phyloP scores from a whole-genome alignment of 2,329 filamentous ascomycete genomes.

The Fusarium subtropicale region DNA sequence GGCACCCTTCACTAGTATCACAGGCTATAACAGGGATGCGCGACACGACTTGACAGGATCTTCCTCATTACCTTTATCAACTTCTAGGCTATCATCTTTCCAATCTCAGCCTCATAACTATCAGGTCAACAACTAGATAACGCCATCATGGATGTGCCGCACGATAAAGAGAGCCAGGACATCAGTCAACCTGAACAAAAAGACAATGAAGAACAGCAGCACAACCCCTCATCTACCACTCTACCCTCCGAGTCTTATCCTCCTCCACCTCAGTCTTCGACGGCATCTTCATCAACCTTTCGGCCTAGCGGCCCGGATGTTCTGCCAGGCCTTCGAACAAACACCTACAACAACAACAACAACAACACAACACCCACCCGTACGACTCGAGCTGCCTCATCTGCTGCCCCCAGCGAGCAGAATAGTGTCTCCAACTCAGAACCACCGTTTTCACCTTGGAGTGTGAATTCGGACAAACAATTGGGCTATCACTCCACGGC shows the following conservation, averaged over 20 bases:
- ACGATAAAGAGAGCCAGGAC: slow-evolving; percentile 24
- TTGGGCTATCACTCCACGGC: slow-evolving; percentile 48
- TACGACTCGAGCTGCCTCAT: slow-evolving; percentile 29
- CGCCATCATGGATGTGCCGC: slow-evolving; percentile 42
- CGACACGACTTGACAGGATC: slow-evolving; percentile 32
- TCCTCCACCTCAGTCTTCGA: slow-evolving; percentile 25
- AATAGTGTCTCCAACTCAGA: slow-evolving; percentile 38
- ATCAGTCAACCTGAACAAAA: slow-evolving; percentile 17
- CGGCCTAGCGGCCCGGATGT: slow-evolving; percentile 1
- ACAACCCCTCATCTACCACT: background rate
- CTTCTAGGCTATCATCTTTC: slow-evolving; percentile 10
- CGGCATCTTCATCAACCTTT: slow-evolving; percentile 28
- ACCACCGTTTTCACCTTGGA: slow-evolving; percentile 56
- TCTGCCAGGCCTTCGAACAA: slow-evolving; percentile 17
- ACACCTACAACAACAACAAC: background rate
- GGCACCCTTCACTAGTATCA: background rate
- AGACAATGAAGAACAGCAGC: slow-evolving; percentile 2
- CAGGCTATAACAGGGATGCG: slow-evolving; percentile 37
- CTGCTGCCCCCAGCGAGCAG: slow-evolving; percentile 36
- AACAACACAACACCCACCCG: slow-evolving; percentile 17
- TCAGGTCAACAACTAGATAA: slow-evolving; percentile 34
- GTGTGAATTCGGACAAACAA: slow-evolving; percentile 57
- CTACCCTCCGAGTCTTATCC: background rate
- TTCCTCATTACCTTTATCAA: slow-evolving; percentile 16
- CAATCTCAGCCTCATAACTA: slow-evolving; percentile 24